A percentile compares a stretch with the other conserved stretches of the same genome.
Conservation (phyloP, 345 rosid species). For the Erucastrum elatum region DNA sequence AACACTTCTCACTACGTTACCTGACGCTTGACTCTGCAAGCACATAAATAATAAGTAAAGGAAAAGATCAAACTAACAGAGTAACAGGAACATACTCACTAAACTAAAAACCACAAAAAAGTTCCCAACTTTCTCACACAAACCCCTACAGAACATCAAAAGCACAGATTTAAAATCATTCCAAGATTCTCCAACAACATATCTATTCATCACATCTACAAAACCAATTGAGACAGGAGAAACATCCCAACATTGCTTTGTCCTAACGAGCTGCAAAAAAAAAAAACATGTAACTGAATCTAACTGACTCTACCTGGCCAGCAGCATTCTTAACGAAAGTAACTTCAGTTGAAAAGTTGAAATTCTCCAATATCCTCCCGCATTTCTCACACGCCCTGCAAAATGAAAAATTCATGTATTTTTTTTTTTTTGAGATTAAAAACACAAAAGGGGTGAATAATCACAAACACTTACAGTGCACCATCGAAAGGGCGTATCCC, state of each 20-base stretch:
- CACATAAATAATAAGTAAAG: not conserved
- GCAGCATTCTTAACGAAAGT: constrained; percentile 43
- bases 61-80: not conserved
- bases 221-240: too few species aligned
- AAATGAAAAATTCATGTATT: too few species aligned
- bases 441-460: not conserved
- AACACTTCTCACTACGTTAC: constrained; percentile 52
- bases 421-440: not conserved
- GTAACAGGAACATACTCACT: not conserved
- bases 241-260: not conserved
- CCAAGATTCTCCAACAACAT: not conserved
- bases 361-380: constrained; percentile 38
- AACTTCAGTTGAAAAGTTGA: constrained; percentile 29
- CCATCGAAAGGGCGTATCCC: constrained; percentile 52
- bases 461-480: constrained; percentile 31
- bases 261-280: not conserved
- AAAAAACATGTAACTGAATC: not conserved
- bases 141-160: not conserved
- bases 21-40: constrained; percentile 58
- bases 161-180: too few species aligned
- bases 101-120: not conserved
- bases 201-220: not conserved
- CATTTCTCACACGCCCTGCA: constrained; percentile 37
- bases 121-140: not conserved
- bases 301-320: constrained; percentile 33